phyloP scores from a whole-genome alignment of 2,329 filamentous ascomycete species.

The Teratosphaeria epicoccoides region DNA sequence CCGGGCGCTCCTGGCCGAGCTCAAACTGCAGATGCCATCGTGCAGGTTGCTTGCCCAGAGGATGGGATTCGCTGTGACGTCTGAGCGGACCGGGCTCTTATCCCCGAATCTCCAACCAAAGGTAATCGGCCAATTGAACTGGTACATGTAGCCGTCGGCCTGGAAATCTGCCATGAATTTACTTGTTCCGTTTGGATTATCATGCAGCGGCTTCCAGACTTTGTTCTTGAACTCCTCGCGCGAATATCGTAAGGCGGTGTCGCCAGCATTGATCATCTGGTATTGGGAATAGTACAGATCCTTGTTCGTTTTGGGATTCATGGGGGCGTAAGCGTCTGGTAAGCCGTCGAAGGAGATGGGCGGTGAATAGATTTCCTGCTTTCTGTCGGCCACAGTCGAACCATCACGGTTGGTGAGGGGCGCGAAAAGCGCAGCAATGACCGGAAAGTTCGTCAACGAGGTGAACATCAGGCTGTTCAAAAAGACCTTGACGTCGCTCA shows the following conservation, averaged over 20 bases:
- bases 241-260: neutral
- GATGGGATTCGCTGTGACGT: neutral
- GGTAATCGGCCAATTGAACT: neutral
- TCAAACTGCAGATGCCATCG: neutral
- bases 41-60: neutral
- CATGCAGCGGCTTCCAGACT: neutral
- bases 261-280: neutral
- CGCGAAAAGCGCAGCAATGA: conserved; percentile 15
- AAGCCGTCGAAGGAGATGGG: neutral
- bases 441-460: conserved; percentile 17
- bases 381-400: neutral
- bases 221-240: neutral
- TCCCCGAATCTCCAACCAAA: neutral
- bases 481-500: neutral
- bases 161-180: neutral
- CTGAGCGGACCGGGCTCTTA: neutral
- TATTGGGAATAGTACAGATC: neutral
- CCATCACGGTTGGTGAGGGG: neutral
- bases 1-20: neutral
- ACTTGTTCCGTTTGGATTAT: neutral
- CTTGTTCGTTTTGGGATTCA: neutral
- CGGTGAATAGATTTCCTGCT: neutral
- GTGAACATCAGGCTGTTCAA: neutral
- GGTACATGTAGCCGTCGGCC: neutral
- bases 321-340: neutral